Evolutionary conservation across 345 rosid genomes (phyloP).

Genomic region (Eucalyptus viminalis): DNA sequence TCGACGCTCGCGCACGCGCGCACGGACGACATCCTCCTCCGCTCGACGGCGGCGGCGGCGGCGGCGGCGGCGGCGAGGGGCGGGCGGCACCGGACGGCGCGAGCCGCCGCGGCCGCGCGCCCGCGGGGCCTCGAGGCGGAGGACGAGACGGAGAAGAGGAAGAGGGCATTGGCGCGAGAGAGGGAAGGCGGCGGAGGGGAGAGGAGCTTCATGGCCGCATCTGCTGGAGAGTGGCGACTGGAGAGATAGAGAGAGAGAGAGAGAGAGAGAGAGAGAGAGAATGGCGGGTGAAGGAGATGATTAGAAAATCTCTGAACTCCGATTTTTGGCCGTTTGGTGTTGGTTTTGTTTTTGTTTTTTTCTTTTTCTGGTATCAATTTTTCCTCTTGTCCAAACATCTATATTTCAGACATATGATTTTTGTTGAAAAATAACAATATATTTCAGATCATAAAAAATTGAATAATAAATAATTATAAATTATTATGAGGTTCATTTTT

Average conservation of each 20-base stretch:
- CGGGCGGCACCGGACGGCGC: conserved; percentile 3
- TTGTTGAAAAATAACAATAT: background rate
- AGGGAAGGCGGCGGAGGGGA: conserved; percentile 22
- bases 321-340: background rate
- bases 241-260: background rate
- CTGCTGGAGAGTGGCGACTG: background rate
- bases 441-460: too few relatives aligned
- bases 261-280: background rate
- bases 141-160: conserved; percentile 6
- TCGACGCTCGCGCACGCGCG: conserved; percentile 37
- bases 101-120: conserved; percentile 1
- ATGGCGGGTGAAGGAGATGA: background rate
- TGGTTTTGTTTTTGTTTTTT: background rate
- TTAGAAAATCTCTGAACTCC: background rate
- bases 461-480: too few relatives aligned
- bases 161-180: conserved; percentile 7
- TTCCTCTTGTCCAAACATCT: background rate
- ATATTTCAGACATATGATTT: background rate
- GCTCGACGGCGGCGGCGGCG: background rate
- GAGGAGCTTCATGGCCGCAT: conserved; percentile 20
- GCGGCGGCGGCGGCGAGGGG: background rate
- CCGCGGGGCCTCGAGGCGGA: conserved; percentile 3
- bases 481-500: rapidly evolving
- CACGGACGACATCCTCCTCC: conserved; percentile 9
- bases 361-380: background rate